Conservation (phyloP, 2,329 filamentous ascomycete species). For the Aspergillus sp. region DNA sequence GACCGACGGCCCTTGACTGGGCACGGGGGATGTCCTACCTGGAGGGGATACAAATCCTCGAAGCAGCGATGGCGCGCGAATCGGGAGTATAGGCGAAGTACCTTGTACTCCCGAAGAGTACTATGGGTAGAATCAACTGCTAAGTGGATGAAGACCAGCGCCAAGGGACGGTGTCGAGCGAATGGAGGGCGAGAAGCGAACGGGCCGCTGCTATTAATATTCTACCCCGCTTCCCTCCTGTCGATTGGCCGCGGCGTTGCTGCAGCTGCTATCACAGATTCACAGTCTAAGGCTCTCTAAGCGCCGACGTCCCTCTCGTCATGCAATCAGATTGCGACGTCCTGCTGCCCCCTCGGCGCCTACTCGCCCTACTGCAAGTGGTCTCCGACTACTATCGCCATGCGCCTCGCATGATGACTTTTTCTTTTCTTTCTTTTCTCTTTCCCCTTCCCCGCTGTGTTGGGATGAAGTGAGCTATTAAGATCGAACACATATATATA, state of each 20-base stretch:
- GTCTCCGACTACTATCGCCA: no score
- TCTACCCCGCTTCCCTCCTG: not conserved
- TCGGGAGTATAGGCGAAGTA: not conserved
- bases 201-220: no score
- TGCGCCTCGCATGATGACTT: not conserved
- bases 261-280: slow-evolving; percentile 12
- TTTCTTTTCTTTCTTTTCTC: not conserved
- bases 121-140: no score
- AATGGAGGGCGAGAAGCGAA: no score
- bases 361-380: not conserved
- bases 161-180: no score
- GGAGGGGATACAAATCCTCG: slow-evolving; percentile 6
- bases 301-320: slow-evolving; percentile 2
- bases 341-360: slow-evolving; percentile 1
- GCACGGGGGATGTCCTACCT: slow-evolving; percentile 1
- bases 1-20: slow-evolving; percentile 9
- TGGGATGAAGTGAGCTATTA: not conserved
- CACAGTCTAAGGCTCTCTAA: slow-evolving; percentile 4
- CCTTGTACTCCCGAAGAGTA: no score
- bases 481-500: not conserved
- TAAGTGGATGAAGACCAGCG: no score
- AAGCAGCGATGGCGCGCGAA: not conserved
- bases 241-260: slow-evolving; percentile 1
- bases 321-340: slow-evolving; percentile 6
- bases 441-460: not conserved